phyloP scores from a whole-genome alignment of 1,284 basidiomycete genomes.

The Lentinula novae-zelandiae region DNA sequence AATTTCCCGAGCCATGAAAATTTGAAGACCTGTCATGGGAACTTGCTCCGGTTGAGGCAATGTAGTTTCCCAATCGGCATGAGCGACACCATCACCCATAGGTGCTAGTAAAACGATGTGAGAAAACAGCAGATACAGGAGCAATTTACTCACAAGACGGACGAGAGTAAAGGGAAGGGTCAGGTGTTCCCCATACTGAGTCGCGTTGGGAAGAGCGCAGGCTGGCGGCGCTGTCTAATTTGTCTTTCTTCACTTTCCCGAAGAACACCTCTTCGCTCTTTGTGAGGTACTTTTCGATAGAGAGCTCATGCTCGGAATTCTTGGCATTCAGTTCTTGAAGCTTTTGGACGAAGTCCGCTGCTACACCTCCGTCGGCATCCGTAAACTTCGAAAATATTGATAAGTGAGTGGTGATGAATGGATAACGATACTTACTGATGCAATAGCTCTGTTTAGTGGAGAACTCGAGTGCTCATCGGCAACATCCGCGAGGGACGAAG shows the following conservation, averaged over 20 bases:
- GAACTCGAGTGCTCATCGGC: constrained; percentile 88
- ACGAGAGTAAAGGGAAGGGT: constrained; percentile 70
- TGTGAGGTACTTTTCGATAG: constrained; percentile 85
- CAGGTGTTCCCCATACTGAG: constrained; percentile 74
- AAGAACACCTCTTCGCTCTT: constrained; percentile 94
- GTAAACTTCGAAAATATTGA: constrained; percentile 62
- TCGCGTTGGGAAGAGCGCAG: constrained; percentile 77
- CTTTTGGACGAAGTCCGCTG: constrained; percentile 84
- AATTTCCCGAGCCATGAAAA: constrained; percentile 73
- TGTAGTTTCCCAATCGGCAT: constrained; percentile 50
- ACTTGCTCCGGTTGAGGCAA: constrained; percentile 48
- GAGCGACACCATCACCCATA: constrained; percentile 38
- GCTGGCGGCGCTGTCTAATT: constrained; percentile 73
- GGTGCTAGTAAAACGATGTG: constrained; percentile 44
- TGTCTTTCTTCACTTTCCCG: constrained; percentile 83
- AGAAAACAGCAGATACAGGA: constrained; percentile 1
- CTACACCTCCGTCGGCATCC: constrained; percentile 87
- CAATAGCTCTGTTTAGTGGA: constrained; percentile 88
- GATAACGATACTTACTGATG: constrained; percentile 51
- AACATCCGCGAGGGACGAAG: constrained; percentile 85
- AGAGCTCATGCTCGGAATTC: constrained; percentile 88
- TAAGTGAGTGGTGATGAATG: constrained; percentile 3
- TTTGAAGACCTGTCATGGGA: constrained; percentile 79
- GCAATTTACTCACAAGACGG: constrained; percentile 58
- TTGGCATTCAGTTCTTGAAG: constrained; percentile 75